Percentiles rank a stretch among this genome's conserved stretches.
Conservation (phyloP, 495 filamentous ascomycete species). For the Massariosphaeria phaeospora region DNA sequence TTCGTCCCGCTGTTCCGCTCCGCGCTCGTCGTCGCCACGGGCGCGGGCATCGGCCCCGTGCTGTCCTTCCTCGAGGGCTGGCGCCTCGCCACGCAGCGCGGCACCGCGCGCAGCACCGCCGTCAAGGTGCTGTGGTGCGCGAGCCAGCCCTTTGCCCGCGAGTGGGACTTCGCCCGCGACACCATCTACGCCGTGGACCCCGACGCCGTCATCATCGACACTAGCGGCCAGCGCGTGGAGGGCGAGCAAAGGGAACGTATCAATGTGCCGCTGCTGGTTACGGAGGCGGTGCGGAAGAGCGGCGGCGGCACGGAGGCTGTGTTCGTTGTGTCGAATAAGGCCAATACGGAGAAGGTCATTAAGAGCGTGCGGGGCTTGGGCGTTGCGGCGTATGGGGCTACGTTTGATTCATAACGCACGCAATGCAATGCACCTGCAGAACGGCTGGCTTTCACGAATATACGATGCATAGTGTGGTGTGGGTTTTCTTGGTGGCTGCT, state of each 20-base stretch:
- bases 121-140: too few relatives aligned
- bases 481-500: too few relatives aligned
- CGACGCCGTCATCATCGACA: not conserved
- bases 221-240: too few relatives aligned
- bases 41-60: not conserved
- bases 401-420: constrained; percentile 1
- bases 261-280: not conserved
- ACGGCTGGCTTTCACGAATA: too few relatives aligned
- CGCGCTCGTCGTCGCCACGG: not conserved
- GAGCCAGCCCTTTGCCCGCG: not conserved
- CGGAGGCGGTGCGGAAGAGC: not conserved
- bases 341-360: not conserved
- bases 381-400: not conserved
- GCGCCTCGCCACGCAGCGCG: too few relatives aligned
- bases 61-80: not conserved
- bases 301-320: not conserved
- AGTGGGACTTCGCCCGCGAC: not conserved
- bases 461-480: too few relatives aligned
- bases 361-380: not conserved
- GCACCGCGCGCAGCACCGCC: too few relatives aligned
- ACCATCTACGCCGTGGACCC: not conserved
- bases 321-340: not conserved
- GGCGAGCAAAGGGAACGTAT: not conserved
- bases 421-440: not conserved
- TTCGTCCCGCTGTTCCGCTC: not conserved